Conservation (phyloP, 2,329 filamentous ascomycete species). For the Botrytis cinerea region DNA sequence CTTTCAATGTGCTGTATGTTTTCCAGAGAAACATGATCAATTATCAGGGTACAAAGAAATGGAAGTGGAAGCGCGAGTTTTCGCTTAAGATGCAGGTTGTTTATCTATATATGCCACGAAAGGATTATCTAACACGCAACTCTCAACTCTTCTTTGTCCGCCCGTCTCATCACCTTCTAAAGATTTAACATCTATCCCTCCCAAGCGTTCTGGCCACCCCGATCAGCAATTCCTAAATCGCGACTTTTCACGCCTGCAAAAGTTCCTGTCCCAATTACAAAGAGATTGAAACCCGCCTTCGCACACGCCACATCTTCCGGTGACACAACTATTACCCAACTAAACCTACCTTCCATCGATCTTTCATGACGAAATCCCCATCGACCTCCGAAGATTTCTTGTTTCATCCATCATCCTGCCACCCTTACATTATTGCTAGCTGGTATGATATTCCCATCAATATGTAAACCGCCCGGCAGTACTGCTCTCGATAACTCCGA, state of each 20-base stretch:
- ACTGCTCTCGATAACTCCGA: slow-evolving; percentile 28
- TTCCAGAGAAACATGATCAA: background rate
- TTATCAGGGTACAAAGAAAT: too few species aligned
- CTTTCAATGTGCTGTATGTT: background rate
- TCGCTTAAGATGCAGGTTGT: background rate
- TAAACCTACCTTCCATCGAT: slow-evolving; percentile 43
- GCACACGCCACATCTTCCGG: background rate
- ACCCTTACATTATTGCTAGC: slow-evolving; percentile 49
- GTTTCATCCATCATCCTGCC: slow-evolving; percentile 43
- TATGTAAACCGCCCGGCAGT: slow-evolving; percentile 27
- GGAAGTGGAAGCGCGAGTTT: background rate
- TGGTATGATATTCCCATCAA: slow-evolving; percentile 41
- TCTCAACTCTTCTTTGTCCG: background rate
- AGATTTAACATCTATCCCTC: background rate
- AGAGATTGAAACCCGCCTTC: background rate
- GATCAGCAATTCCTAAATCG: background rate
- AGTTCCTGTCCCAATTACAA: background rate
- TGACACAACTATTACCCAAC: background rate
- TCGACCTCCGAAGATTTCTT: slow-evolving; percentile 29
- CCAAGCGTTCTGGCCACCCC: background rate
- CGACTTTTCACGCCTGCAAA: background rate
- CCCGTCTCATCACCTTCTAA: background rate
- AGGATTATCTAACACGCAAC: background rate
- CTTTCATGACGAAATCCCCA: slow-evolving; percentile 48
- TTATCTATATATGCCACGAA: background rate